Evolutionary conservation across 78 protist species (phyloP), one percentile per base, ranked within the genome.

Genomic region (Trichosphaerium sp.): DNA sequence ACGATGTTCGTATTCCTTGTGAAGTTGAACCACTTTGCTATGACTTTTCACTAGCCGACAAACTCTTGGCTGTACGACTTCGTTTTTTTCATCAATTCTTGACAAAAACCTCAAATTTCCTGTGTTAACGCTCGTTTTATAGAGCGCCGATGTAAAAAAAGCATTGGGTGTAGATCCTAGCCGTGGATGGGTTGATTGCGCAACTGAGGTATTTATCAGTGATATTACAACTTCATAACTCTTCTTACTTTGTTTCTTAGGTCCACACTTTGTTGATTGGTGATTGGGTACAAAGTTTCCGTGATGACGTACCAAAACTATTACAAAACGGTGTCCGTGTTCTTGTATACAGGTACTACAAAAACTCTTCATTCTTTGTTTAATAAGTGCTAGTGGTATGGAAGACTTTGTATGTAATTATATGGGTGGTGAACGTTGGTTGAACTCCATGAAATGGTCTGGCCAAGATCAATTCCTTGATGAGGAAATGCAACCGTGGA

Each of bases 21-120:
- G 57, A 38, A 8, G 7, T 6, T 11, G 74, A 54, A 8, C 84
- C 84, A 57, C 76, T 85, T 26, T 85, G 91, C 74, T 85, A 85
- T 67, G 79, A 85, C 74, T 85, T 85, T 39, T 72, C 87, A 0
- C 12, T 68, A 23, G 73, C 39, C 48, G 12, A 31, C 3, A 55
- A 56, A 10, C 67, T 59, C 26, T 57, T 75, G 42, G 23, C 64
- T 8, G 39, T 28, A 32, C 54, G 71, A 21, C 52, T 70, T 11
- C n/a, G 63, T 54, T 5, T n/a, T 32, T 32, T 54, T 21, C 29
- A 35, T 54, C 10, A 6, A 34, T 35, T 34, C 59, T 12, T 10
- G 10, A 10, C 6, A 6, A 12, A 34, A 32, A 54, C 10, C 59
- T 10, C 1, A 6, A 23, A 39, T 14, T 25, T 2, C 29, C 11